phyloP scores from a whole-genome alignment of 495 filamentous ascomycete species.

The Elasticomyces elasticus region DNA sequence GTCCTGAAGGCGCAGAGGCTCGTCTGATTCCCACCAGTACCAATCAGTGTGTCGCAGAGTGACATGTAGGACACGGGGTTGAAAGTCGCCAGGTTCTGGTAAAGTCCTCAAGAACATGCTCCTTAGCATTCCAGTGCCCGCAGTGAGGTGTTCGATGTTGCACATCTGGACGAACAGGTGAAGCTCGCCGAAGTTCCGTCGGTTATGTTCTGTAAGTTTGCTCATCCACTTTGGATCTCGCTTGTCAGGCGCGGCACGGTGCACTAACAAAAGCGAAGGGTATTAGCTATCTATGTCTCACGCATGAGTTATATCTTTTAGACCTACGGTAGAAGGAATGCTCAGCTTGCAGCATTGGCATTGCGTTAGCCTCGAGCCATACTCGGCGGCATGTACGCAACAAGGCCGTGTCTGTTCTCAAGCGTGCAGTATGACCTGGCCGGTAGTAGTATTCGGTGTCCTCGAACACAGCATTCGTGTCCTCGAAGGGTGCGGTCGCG shows the following conservation, averaged over 20 bases:
- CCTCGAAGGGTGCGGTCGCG: constrained; percentile 27
- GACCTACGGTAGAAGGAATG: constrained; percentile 19
- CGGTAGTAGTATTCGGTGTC: constrained; percentile 22
- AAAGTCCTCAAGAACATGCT: neutral
- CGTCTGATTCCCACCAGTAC: constrained; percentile 28
- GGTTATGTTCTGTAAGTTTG: constrained; percentile 3
- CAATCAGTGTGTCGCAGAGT: constrained; percentile 32
- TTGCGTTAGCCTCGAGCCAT: constrained; percentile 25
- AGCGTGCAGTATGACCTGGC: constrained; percentile 22
- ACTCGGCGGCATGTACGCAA: constrained; percentile 28
- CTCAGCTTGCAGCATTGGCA: constrained; percentile 22
- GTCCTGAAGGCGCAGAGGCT: constrained; percentile 19
- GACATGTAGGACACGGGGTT: constrained; percentile 21
- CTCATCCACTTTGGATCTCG: constrained; percentile 6
- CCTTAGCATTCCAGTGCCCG: neutral
- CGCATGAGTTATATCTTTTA: too few species aligned
- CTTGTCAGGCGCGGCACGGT: constrained; percentile 8
- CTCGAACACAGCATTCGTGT: constrained; percentile 17
- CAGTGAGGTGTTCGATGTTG: constrained; percentile 1
- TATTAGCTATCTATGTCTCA: too few species aligned
- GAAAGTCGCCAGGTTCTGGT: constrained; percentile 8
- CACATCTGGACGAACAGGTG: constrained; percentile 17
- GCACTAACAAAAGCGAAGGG: too few species aligned
- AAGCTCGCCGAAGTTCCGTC: constrained; percentile 13
- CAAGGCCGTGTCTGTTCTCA: constrained; percentile 24